A percentile compares a stretch with the other conserved stretches of the same genome.
phyloP scores from a whole-genome alignment of 2,329 filamentous ascomycete genomes.

The Penicillium glabrum region DNA sequence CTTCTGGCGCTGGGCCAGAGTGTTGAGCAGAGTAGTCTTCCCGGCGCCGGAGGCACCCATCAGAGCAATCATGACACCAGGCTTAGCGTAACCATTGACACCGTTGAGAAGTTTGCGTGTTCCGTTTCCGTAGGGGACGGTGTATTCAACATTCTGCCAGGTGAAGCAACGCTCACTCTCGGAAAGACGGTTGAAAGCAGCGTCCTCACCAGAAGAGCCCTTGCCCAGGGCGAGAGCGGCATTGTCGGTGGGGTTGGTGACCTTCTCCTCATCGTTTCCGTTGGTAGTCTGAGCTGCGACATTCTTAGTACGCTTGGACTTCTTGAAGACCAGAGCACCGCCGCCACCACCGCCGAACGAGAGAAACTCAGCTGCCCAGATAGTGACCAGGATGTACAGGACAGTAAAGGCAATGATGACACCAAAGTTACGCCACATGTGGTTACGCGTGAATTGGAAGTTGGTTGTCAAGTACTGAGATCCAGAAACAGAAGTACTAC shows the following conservation, averaged over 20 bases:
- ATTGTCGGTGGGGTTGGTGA: too few relatives aligned
- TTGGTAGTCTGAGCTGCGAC: too few relatives aligned
- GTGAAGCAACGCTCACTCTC: constrained; percentile 67
- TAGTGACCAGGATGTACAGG: constrained; percentile 71
- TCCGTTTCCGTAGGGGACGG: constrained; percentile 65
- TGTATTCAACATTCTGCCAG: constrained; percentile 70
- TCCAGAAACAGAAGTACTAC: constrained; percentile 54
- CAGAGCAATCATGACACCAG: constrained; percentile 75
- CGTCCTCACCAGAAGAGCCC: constrained; percentile 44
- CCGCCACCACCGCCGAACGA: constrained; percentile 63
- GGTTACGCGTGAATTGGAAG: constrained; percentile 56
- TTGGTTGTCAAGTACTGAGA: constrained; percentile 50
- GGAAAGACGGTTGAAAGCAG: constrained; percentile 45
- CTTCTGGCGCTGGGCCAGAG: constrained; percentile 71
- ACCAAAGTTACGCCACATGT: constrained; percentile 73
- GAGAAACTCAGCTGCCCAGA: constrained; percentile 67
- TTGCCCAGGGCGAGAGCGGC: constrained; percentile 34
- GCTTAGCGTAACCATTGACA: constrained; percentile 75
- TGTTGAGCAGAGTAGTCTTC: constrained; percentile 81
- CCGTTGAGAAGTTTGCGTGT: constrained; percentile 64
- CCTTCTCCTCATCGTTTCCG: too few relatives aligned
- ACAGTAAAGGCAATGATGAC: constrained; percentile 74
- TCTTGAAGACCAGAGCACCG: constrained; percentile 72
- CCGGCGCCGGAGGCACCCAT: constrained; percentile 81
- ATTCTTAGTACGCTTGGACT: constrained; percentile 49